These are phyloP conservation scores for Phytophthora sansomeana DNA, from an alignment of 352 stramenopile species.

Conservation along the genomic window DNA sequence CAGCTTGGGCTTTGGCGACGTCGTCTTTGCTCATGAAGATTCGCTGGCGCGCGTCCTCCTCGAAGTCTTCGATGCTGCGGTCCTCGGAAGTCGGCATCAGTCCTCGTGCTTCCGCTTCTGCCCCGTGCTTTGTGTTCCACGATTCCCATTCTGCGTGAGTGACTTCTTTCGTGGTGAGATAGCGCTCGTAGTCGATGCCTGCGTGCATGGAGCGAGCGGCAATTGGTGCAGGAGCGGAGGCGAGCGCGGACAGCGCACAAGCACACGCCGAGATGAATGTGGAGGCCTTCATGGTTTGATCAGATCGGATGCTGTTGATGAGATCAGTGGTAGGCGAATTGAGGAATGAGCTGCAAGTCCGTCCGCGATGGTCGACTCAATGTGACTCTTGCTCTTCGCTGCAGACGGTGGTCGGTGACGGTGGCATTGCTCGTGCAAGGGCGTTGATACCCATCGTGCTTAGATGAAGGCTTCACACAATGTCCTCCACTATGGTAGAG, in stretches of 20 bases:
- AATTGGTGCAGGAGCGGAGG: not conserved
- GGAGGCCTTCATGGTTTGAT: conserved; percentile 8
- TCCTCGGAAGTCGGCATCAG: conserved; percentile 27
- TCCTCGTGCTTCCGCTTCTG: conserved; percentile 5
- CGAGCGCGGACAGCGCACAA: not conserved
- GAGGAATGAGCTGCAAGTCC: conserved; percentile 1
- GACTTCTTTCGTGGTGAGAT: conserved; percentile 36
- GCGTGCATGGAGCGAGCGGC: conserved; percentile 36
- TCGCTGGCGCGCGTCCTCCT: conserved; percentile 37
- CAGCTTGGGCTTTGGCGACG: conserved; percentile 14
- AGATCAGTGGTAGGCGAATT: not conserved
- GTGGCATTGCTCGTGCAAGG: too few species aligned
- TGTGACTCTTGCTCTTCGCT: too few species aligned
- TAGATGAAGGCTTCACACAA: not conserved
- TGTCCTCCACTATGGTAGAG: not conserved
- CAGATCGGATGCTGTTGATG: not conserved
- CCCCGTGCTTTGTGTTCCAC: conserved; percentile 12
- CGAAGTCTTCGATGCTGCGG: conserved; percentile 29
- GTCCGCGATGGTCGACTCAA: not conserved
- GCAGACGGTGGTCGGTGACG: too few species aligned
- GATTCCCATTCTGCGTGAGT: too few species aligned
- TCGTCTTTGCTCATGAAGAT: too few species aligned
- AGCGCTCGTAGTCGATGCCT: conserved; percentile 43
- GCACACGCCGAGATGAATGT: not conserved
- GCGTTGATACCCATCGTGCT: not conserved